Evolutionary conservation across 192 early-diverging fungal genomes (phyloP), one percentile per base, ranked within the genome.

Genomic region (Coemansia sp.): DNA sequence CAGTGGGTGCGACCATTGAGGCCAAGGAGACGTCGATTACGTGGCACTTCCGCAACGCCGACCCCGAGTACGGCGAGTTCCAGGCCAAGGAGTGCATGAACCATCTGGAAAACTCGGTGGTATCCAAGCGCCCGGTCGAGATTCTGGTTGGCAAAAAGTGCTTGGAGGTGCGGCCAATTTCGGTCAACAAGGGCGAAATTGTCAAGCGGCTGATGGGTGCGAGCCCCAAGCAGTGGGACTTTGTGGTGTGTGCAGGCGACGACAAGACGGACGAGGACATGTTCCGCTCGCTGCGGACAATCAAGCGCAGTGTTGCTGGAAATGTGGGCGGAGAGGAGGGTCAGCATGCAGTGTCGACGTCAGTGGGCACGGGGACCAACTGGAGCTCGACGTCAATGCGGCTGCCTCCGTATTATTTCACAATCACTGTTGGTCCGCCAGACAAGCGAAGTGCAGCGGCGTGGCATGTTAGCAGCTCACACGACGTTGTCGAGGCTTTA

Each of bases 201-300:
- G 92, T 98, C 64, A 94, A 95, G 77, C 84, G 91, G 8, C 45
- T 81, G 24, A 60, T 99, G 53, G 57, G 94, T 19, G 64, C 67
- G 5, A 75, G 69, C 45, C 75, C 86, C 38, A 84, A 88, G 15
- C 85, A 86, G 4, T 86, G 85, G 58, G 94, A 94, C 54, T 99
- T 99, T 85, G 87, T 95, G 1, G 79, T 95, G 22, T 98, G 97
- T 72, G 93, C 90, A n/a, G 96, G 97, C 21, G 95, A 98, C 69
- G 96, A 97, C 82, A 89, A 91, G 73, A 98, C 96, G 1, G 97
- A 98, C 68, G 95, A 98, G 72, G 96, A 97, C 72, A 98, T 99
- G 94, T 98, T 98, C 72, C 84, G 85, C 55, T 86, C 85, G 0
- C 69, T 98, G 61, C 73, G 73, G 29, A 55, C 57, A 5, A 64